Base-by-base conservation (phyloP, 2,329 filamentous ascomycete species). In the Dothiorella sarmentorum region DNA sequence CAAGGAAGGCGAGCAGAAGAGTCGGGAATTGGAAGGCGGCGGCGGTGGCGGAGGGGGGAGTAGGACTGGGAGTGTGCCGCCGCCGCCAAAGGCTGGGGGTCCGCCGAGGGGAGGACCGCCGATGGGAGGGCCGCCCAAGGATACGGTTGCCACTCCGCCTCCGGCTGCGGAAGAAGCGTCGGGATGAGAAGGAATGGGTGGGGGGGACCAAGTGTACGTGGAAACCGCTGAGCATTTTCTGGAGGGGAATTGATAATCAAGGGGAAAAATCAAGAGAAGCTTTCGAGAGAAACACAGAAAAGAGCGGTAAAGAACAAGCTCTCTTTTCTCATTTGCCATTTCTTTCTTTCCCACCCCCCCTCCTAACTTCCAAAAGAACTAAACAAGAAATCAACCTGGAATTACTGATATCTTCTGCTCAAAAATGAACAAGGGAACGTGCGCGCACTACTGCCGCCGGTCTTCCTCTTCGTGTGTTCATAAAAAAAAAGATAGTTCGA, bases 1-100 rank as follows among this genome's bases (percentile, higher is more conserved):
- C 67, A 72, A 72, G 42, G 76, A 78, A 63, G 75, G 75, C 42
- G 76, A 78, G 63, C 66, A 72, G 65, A 77, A 77, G 67, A 77
- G 75, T 53, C 65, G 68, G 49, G 71, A 76, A 63, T 63, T 75
- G 43, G 75, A 77, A 52, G 71, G 66, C 63, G 69, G 68, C 59
- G 68, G 72, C 2, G 45, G 45, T 3, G 40, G 57, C 9, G 29
- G 45, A 6, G 22, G 29, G 70, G 66, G 56, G 45, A 55, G 42
- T 69, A 69, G 60, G 59, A 18, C 63, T 20, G 64, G 69, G 31
- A 65, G 62, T 22, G 65, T 71, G 42, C 69, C 72, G 24, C 73
- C 73, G 22, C 72, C 72, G 22, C 73, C 73, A 15, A 74, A 71
- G 56, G 62, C 60, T 18, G 71, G 70, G 6, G 69, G 68, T 10